These are phyloP conservation scores for Conidiobolus incongruus DNA, from an alignment of 371 early-diverging fungal species.

Conservation along the genomic window DNA sequence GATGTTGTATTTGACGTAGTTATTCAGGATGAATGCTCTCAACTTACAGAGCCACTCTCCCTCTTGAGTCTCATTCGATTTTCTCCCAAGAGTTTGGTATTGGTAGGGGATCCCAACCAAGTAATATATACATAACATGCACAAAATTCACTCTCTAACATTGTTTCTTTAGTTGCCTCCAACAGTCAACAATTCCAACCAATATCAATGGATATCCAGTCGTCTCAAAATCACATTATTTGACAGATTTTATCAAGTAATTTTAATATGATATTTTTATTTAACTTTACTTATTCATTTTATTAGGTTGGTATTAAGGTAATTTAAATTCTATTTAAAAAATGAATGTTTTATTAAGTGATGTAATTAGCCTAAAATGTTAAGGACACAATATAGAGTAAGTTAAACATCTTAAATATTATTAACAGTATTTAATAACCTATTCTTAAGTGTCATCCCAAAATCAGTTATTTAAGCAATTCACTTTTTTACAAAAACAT, in stretches of 20 bases:
- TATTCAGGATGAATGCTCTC: slow-evolving; percentile 68
- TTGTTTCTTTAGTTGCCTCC: slow-evolving; percentile 39
- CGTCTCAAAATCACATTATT: slow-evolving; percentile 66
- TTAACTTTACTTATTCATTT: slow-evolving; percentile 3
- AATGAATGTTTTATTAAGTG: neutral
- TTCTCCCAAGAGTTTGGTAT: slow-evolving; percentile 24
- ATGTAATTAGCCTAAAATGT: slow-evolving; percentile 19
- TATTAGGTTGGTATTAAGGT: slow-evolving; percentile 7
- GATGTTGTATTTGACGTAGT: slow-evolving; percentile 27
- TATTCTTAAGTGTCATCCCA: slow-evolving; percentile 40
- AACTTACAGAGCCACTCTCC: slow-evolving; percentile 64
- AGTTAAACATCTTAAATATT: slow-evolving; percentile 2
- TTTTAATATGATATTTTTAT: neutral
- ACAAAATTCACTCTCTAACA: neutral
- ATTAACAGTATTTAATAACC: neutral
- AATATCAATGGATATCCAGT: slow-evolving; percentile 13
- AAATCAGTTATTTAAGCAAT: slow-evolving; percentile 44
- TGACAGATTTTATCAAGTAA: slow-evolving; percentile 34
- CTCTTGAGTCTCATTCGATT: slow-evolving; percentile 48
- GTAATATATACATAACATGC: slow-evolving; percentile 3
- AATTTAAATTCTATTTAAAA: neutral
- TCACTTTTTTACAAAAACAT: slow-evolving; percentile 38
- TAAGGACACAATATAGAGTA: slow-evolving; percentile 65
- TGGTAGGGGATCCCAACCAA: slow-evolving; percentile 76
- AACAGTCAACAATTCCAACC: slow-evolving; percentile 24